Evolutionary conservation across 345 rosid genomes (phyloP).

Genomic region (Firmiana major): DNA sequence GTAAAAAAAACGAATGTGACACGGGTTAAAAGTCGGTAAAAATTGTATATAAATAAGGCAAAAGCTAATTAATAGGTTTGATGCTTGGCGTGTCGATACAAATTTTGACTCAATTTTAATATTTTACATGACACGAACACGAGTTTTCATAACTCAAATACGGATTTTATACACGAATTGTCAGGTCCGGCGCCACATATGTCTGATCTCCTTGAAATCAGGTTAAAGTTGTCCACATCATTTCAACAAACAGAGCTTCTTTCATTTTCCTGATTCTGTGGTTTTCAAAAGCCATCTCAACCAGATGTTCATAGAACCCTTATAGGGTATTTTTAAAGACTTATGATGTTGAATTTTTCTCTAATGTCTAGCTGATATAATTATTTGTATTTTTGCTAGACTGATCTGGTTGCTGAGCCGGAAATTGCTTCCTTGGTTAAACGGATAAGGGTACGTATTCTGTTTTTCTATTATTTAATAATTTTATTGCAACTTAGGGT

Average conservation of each 20-base stretch:
- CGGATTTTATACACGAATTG: too few relatives aligned
- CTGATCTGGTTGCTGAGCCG: slow-evolving; percentile 78
- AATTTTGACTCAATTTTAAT: too few relatives aligned
- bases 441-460: slow-evolving; percentile 55
- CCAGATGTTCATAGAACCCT: background rate
- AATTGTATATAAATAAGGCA: too few relatives aligned
- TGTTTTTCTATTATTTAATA: background rate
- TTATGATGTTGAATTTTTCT: background rate
- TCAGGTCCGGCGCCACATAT: too few relatives aligned
- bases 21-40: too few relatives aligned
- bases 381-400: slow-evolving; percentile 41
- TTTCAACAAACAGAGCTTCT: background rate
- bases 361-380: slow-evolving; percentile 14
- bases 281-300: background rate
- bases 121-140: too few relatives aligned
- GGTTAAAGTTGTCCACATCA: background rate
- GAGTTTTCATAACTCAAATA: too few relatives aligned
- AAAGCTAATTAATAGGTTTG: too few relatives aligned
- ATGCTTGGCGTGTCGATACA: too few relatives aligned
- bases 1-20: too few relatives aligned
- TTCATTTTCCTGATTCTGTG: slow-evolving; percentile 2
- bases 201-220: background rate
- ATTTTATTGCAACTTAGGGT: background rate
- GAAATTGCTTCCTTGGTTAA: slow-evolving; percentile 62
- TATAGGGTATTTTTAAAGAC: background rate